phyloP scores from a whole-genome alignment of 345 rosid species.

The Gossypium mustelinum region DNA sequence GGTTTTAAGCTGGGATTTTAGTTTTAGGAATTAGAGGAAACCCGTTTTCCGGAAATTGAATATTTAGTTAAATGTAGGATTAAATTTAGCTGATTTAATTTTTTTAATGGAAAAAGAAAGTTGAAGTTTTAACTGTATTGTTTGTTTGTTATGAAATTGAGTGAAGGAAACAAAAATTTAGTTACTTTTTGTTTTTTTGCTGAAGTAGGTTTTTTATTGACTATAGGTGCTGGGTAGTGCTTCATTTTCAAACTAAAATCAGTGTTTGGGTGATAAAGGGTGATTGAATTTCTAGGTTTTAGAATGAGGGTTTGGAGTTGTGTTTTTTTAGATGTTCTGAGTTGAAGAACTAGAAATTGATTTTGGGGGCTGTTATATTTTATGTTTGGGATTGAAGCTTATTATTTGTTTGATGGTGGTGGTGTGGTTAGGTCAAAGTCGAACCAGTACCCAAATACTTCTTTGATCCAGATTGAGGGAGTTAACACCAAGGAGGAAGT shows the following conservation, averaged over 20 bases:
- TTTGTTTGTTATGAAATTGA: not conserved
- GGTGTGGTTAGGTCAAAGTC: slow-evolving; percentile 62
- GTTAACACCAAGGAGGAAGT: slow-evolving; percentile 86
- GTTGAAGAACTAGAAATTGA: not conserved
- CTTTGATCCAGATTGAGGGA: slow-evolving; percentile 83
- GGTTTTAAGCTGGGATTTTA: not conserved
- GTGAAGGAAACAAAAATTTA: not conserved
- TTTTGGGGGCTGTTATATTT: not conserved
- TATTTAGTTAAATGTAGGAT: not conserved
- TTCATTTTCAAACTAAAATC: not conserved
- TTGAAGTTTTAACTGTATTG: not conserved
- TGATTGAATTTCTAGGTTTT: not conserved
- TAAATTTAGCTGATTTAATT: not conserved
- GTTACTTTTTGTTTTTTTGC: not conserved
- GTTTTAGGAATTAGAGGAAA: not conserved
- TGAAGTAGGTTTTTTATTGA: not conserved
- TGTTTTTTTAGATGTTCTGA: not conserved
- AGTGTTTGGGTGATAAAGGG: not conserved
- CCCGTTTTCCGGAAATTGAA: not conserved
- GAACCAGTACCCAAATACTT: slow-evolving; percentile 77
- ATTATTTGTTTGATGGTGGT: slow-evolving; percentile 3
- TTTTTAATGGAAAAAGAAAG: not conserved
- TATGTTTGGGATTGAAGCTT: not conserved
- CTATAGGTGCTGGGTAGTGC: not conserved
- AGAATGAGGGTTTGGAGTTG: not conserved